These are phyloP conservation scores for Euphorbia celastroides DNA, from an alignment of 441 rosid species.

Conservation along the genomic window DNA sequence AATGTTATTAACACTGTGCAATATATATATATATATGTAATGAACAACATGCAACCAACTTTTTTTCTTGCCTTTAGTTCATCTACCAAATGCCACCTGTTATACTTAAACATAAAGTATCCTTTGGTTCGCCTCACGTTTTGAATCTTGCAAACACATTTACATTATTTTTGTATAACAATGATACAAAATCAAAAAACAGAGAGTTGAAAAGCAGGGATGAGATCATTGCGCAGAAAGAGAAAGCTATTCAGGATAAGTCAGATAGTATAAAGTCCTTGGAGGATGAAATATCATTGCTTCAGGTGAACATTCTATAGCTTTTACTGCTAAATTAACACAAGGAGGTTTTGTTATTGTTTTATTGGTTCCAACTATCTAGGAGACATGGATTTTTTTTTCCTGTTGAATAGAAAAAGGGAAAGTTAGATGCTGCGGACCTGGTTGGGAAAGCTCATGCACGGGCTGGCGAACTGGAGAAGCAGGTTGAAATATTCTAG, in stretches of 20 bases:
- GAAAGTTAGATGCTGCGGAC: constrained; percentile 51
- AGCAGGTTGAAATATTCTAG: constrained; percentile 42
- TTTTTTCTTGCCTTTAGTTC: too few species aligned
- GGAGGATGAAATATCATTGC: constrained; percentile 53
- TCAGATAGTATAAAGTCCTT: constrained; percentile 53
- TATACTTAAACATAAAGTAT: too few species aligned
- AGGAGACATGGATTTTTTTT: neutral
- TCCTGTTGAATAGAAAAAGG: constrained; percentile 37
- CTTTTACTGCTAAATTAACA: neutral
- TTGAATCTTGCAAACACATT: too few species aligned
- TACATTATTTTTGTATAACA: too few species aligned
- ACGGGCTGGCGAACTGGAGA: constrained; percentile 62
- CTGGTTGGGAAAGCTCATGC: constrained; percentile 69
- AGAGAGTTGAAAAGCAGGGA: constrained; percentile 56
- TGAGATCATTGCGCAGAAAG: constrained; percentile 46
- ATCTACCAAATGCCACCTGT: too few species aligned
- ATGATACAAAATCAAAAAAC: too few species aligned
- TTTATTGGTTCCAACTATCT: neutral
- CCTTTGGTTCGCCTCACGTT: too few species aligned
- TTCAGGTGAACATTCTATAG: constrained; percentile 38
- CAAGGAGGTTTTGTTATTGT: neutral
- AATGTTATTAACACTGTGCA: too few species aligned
- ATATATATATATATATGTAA: too few species aligned
- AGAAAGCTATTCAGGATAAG: constrained; percentile 49
- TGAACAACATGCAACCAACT: too few species aligned